Conservation (phyloP, 2,329 filamentous ascomycete genomes). For the Myriosclerotinia curreyana region DNA sequence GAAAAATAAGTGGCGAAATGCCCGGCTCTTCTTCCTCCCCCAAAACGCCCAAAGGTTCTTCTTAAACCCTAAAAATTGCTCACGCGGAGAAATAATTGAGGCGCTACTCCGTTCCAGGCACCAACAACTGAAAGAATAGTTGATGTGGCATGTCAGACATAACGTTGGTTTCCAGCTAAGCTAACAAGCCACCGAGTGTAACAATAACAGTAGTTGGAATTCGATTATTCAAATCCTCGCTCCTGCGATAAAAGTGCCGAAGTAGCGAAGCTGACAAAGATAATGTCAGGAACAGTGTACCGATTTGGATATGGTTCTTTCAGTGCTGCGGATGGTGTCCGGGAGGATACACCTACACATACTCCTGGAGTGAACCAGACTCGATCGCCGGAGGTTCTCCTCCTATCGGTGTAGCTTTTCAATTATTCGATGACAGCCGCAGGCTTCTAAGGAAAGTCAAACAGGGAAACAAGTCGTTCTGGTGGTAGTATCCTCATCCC, state of each 20-base stretch:
- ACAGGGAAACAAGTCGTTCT: background rate
- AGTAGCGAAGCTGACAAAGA: background rate
- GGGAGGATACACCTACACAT: background rate
- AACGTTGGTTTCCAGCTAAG: background rate
- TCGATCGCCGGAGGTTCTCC: background rate
- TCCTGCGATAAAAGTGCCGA: background rate
- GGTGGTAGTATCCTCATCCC: background rate
- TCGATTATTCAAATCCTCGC: background rate
- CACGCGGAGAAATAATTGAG: background rate
- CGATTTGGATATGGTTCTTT: background rate
- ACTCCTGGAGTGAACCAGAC: background rate
- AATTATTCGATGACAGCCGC: background rate
- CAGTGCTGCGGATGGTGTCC: background rate
- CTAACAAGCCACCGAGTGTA: background rate
- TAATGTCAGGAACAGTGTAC: background rate
- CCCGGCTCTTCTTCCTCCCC: background rate
- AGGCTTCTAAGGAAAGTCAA: background rate
- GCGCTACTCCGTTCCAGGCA: background rate
- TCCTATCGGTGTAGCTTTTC: background rate
- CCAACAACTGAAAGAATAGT: background rate
- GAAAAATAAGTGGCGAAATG: too few species aligned
- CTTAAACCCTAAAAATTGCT: background rate
- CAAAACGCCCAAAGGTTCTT: background rate
- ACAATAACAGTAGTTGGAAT: background rate
- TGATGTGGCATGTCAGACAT: background rate